Evolutionary conservation across 148 eudicot species (phyloP).

Genomic region (Amaranthus hypochondriacus): DNA sequence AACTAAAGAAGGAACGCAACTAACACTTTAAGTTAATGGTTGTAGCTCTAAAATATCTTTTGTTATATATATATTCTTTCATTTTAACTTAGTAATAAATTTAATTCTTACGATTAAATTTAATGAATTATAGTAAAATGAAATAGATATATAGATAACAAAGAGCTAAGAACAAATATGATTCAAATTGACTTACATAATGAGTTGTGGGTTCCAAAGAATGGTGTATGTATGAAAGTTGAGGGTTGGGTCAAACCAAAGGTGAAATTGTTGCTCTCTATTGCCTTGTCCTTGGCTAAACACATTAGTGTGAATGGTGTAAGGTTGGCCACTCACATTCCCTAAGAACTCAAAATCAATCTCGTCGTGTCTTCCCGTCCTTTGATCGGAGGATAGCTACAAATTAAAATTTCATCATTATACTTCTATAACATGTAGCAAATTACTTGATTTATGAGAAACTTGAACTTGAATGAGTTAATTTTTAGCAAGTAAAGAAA

Average conservation of each 20-base stretch:
- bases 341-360: conserved; percentile 49
- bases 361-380: conserved; percentile 38
- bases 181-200: conserved; percentile 22
- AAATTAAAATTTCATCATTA: neutral
- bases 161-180: too few species aligned
- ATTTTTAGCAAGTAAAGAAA: neutral
- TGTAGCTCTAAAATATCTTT: too few species aligned
- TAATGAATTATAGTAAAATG: too few species aligned
- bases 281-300: conserved; percentile 42
- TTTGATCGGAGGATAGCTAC: conserved; percentile 45
- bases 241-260: conserved; percentile 48
- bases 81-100: too few species aligned
- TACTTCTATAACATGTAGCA: too few species aligned
- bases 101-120: too few species aligned
- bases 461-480: too few species aligned
- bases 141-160: too few species aligned
- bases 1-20: too few species aligned
- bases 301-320: conserved; percentile 48
- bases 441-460: neutral
- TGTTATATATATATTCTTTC: too few species aligned
- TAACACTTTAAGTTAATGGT: too few species aligned
- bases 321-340: conserved; percentile 41
- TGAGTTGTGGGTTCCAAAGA: conserved; percentile 33
- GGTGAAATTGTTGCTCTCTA: conserved; percentile 46
- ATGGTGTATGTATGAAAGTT: conserved; percentile 41